phyloP scores from a whole-genome alignment of 192 early-diverging fungal genomes.

The Paraglomus brasilianum region DNA sequence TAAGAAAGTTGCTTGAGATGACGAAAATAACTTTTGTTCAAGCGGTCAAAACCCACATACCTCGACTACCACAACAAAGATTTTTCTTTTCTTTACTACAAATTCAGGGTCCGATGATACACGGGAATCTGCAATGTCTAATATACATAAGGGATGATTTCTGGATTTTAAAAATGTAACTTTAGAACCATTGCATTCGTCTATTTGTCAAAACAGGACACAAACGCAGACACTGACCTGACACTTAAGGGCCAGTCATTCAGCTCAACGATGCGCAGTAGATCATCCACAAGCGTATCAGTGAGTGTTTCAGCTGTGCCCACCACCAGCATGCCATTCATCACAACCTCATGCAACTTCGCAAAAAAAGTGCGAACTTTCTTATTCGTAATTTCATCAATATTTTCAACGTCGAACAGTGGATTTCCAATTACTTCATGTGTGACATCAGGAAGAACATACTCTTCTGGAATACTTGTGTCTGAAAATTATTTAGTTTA shows the following conservation, averaged over 20 bases:
- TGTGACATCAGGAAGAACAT: neutral
- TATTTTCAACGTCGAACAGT: neutral
- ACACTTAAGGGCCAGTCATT: constrained; percentile 8
- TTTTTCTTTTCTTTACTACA: neutral
- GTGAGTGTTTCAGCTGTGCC: constrained; percentile 16
- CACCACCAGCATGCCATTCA: neutral
- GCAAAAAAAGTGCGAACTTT: constrained; percentile 6
- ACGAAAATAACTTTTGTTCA: neutral
- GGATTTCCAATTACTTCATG: neutral
- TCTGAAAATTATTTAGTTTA: constrained; percentile 1
- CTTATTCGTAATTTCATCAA: constrained; percentile 1
- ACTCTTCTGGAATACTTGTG: neutral
- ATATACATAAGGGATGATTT: neutral
- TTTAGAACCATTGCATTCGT: constrained; percentile 1
- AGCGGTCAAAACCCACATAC: constrained; percentile 3
- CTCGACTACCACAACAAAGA: neutral
- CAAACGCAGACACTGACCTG: neutral
- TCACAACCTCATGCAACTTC: constrained; percentile 12
- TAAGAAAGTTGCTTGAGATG: neutral
- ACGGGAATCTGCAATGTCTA: neutral
- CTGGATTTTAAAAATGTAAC: neutral
- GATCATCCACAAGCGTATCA: constrained; percentile 12
- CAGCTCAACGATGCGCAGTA: constrained; percentile 20
- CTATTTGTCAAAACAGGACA: neutral
- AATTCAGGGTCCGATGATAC: neutral